phyloP scores from a whole-genome alignment of 2,329 filamentous ascomycete species.

The Metarhizium humberi region DNA sequence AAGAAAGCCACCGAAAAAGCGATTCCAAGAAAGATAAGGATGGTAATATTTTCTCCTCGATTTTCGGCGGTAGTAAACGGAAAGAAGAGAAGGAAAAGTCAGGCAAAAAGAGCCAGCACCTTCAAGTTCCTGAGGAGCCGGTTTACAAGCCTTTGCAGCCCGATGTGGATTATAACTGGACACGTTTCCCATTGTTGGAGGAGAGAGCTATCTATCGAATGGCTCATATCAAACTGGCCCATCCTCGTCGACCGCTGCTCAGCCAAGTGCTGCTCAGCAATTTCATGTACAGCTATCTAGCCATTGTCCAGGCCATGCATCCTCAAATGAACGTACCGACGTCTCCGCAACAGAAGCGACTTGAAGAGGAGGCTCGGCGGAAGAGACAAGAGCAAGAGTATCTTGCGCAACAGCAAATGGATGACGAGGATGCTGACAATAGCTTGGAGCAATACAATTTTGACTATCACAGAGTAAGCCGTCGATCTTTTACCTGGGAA shows the following conservation, averaged over 20 bases:
- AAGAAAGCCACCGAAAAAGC: conserved; percentile 65
- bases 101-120: conserved; percentile 65
- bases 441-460: conserved; percentile 43
- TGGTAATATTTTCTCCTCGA: conserved; percentile 82
- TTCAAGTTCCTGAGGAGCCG: conserved; percentile 73
- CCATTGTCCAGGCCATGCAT: conserved; percentile 98
- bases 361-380: conserved; percentile 45
- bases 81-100: conserved; percentile 67
- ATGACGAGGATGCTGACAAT: conserved; percentile 36
- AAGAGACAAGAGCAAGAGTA: conserved; percentile 42
- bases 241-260: conserved; percentile 81
- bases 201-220: conserved; percentile 97
- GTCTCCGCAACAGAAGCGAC: conserved; percentile 61
- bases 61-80: conserved; percentile 87
- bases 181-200: conserved; percentile 86
- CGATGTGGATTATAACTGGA: conserved; percentile 94
- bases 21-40: conserved; percentile 87
- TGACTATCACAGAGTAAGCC: conserved; percentile 42
- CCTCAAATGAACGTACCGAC: conserved; percentile 88
- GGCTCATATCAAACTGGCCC: conserved; percentile 98
- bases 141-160: conserved; percentile 63
- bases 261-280: conserved; percentile 96
- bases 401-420: conserved; percentile 34
- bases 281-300: conserved; percentile 99
- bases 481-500: conserved; percentile 5